phyloP scores from a whole-genome alignment of 768 basidiomycete genomes.

The Tulasnella sp. region DNA sequence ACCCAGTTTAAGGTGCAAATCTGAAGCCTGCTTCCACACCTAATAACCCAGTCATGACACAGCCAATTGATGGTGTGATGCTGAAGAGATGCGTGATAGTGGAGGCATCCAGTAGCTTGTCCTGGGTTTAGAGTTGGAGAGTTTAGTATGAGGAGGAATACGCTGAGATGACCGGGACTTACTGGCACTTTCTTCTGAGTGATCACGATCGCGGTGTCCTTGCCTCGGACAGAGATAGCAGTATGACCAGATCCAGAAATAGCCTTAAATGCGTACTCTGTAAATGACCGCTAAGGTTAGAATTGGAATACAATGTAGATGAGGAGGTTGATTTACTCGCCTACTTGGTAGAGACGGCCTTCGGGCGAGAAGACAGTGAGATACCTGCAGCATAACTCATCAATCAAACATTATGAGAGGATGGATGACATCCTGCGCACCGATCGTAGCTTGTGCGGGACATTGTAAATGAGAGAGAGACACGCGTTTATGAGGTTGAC shows the following conservation, averaged over 20 bases:
- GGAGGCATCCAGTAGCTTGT: slow-evolving; percentile 90
- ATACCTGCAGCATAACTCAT: slow-evolving; percentile 37
- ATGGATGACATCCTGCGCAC: slow-evolving; percentile 28
- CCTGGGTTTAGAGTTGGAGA: slow-evolving; percentile 39
- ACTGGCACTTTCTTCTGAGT: slow-evolving; percentile 99
- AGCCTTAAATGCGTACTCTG: slow-evolving; percentile 99
- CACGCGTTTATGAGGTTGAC: slow-evolving; percentile 18
- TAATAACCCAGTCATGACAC: slow-evolving; percentile 94
- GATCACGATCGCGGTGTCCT: slow-evolving; percentile 90
- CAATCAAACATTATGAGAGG: neutral
- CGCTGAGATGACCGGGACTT: slow-evolving; percentile 27
- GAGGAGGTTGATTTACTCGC: slow-evolving; percentile 35
- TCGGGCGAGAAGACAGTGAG: slow-evolving; percentile 96
- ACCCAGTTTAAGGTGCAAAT: no score
- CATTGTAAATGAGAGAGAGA: slow-evolving; percentile 39
- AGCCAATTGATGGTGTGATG: slow-evolving; percentile 92
- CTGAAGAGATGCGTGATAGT: slow-evolving; percentile 94
- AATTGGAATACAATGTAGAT: neutral
- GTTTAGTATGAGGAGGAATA: neutral
- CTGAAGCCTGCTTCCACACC: no score
- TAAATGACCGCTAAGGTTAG: neutral
- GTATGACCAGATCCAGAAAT: slow-evolving; percentile 96
- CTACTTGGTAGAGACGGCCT: slow-evolving; percentile 97
- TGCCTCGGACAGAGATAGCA: slow-evolving; percentile 82
- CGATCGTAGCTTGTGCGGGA: slow-evolving; percentile 91